Evolutionary conservation across 2,329 filamentous ascomycete species (phyloP).

Genomic region (Byssochlamys sp.): DNA sequence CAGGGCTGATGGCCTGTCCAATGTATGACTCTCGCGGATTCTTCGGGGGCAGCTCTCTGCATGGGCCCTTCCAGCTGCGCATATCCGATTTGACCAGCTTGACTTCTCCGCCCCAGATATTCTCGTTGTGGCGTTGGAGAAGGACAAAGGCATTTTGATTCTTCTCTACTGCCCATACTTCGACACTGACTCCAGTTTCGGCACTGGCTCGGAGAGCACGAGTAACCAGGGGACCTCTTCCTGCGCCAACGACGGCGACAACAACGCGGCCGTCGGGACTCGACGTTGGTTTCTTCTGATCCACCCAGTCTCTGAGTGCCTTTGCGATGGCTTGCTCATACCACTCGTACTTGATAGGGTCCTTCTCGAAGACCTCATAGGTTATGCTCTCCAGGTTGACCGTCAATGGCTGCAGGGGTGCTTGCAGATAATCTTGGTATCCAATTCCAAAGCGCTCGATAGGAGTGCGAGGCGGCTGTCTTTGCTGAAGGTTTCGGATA

Average conservation of each 20-base stretch:
- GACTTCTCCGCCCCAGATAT: slow-evolving; percentile 69
- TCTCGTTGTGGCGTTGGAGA: slow-evolving; percentile 73
- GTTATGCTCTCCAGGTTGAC: slow-evolving; percentile 96
- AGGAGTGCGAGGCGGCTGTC: slow-evolving; percentile 57
- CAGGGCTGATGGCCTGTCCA: slow-evolving; percentile 26
- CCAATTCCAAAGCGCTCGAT: slow-evolving; percentile 60
- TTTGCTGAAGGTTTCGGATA: slow-evolving; percentile 70
- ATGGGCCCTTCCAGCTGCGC: slow-evolving; percentile 85
- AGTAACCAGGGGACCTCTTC: slow-evolving; percentile 82
- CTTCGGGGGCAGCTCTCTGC: slow-evolving; percentile 11
- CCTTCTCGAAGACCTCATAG: slow-evolving; percentile 96
- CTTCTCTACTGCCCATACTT: slow-evolving; percentile 91
- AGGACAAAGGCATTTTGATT: slow-evolving; percentile 96
- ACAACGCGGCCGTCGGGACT: slow-evolving; percentile 63
- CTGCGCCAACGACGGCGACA: slow-evolving; percentile 85
- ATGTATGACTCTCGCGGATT: slow-evolving; percentile 13
- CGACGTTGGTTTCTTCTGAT: slow-evolving; percentile 62
- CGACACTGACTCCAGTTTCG: slow-evolving; percentile 64
- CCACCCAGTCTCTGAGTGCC: slow-evolving; percentile 70
- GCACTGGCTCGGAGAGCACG: slow-evolving; percentile 73
- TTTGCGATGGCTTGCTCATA: slow-evolving; percentile 78
- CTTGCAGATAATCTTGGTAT: slow-evolving; percentile 91
- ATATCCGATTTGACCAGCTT: slow-evolving; percentile 93
- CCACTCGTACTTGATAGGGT: slow-evolving; percentile 94
- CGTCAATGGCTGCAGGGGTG: slow-evolving; percentile 83